Evolutionary conservation across 208 protist species (phyloP).

Genomic region (Wallacemonas rigidus): DNA sequence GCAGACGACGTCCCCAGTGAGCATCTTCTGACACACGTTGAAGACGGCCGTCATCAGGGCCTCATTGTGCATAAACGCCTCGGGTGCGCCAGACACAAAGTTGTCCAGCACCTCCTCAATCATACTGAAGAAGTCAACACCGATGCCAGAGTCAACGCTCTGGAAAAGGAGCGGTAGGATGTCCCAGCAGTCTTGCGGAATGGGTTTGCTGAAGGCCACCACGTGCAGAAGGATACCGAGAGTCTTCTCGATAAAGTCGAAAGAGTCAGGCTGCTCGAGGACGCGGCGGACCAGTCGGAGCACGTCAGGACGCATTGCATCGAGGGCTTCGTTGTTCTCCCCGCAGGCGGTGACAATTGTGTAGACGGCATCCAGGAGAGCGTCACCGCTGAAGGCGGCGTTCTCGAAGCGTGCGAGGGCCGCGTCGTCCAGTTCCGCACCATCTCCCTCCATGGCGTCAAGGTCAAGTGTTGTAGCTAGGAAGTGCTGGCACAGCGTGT

Average conservation of each 20-base stretch:
- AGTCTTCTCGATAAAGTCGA: conserved; percentile 85
- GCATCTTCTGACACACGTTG: conserved; percentile 80
- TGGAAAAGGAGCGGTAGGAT: conserved; percentile 67
- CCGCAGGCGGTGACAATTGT: conserved; percentile 68
- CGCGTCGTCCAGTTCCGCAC: conserved; percentile 23
- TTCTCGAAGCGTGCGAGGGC: conserved; percentile 47
- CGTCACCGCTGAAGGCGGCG: conserved; percentile 70
- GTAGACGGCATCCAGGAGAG: conserved; percentile 72
- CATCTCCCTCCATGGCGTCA: conserved; percentile 33
- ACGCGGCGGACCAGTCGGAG: conserved; percentile 57
- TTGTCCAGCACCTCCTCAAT: conserved; percentile 89
- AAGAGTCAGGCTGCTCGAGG: conserved; percentile 69
- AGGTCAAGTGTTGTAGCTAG: conserved; percentile 80
- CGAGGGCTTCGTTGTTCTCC: conserved; percentile 50
- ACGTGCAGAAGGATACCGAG: conserved; percentile 73
- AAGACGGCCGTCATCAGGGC: conserved; percentile 76
- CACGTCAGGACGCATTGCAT: conserved; percentile 58
- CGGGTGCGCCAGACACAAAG: conserved; percentile 66
- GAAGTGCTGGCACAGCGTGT: conserved; percentile 78
- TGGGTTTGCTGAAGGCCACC: conserved; percentile 63
- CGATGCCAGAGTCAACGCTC: conserved; percentile 71
- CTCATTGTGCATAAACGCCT: conserved; percentile 60
- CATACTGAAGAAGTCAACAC: conserved; percentile 80
- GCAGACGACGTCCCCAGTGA: conserved; percentile 60
- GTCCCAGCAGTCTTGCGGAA: conserved; percentile 67